A percentile compares a stretch with the other conserved stretches of the same genome.
Conservation (phyloP, 2,329 filamentous ascomycete genomes). For the Cadophora sp. region DNA sequence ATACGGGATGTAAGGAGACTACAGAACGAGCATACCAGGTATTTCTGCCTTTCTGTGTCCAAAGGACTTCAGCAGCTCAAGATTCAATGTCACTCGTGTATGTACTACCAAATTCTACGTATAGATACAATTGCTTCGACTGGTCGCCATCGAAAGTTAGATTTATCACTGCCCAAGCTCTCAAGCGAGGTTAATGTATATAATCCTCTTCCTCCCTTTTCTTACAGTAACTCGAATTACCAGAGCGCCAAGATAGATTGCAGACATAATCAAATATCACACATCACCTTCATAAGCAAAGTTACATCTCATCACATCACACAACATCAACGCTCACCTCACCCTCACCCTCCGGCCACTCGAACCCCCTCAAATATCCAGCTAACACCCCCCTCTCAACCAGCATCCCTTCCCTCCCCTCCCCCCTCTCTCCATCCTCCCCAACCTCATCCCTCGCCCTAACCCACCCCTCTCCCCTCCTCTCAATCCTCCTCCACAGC, state of each 20-base stretch:
- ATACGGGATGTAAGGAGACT: no score
- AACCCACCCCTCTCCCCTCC: neutral
- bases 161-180: neutral
- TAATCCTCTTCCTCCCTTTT: neutral
- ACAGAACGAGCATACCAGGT: no score
- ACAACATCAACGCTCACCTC: constrained; percentile 16
- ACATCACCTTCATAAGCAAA: no score
- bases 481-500: constrained; percentile 15
- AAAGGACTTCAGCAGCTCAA: no score
- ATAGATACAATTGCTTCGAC: no score
- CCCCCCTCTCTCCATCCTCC: neutral
- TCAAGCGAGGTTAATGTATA: neutral
- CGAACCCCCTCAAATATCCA: constrained; percentile 17
- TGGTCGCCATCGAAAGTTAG: neutral
- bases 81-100: no score
- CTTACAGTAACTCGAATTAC: no score
- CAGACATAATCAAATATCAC: no score
- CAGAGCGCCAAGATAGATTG: no score
- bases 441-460: neutral
- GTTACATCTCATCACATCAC: neutral
- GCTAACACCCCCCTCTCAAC: constrained; percentile 13
- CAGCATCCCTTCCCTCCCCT: constrained; percentile 17
- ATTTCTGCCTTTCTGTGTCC: no score
- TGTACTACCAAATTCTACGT: no score
- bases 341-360: constrained; percentile 23